These are phyloP conservation scores for Metarhizium brunneum DNA, from an alignment of 2,329 filamentous ascomycete genomes.

Conservation along the genomic window DNA sequence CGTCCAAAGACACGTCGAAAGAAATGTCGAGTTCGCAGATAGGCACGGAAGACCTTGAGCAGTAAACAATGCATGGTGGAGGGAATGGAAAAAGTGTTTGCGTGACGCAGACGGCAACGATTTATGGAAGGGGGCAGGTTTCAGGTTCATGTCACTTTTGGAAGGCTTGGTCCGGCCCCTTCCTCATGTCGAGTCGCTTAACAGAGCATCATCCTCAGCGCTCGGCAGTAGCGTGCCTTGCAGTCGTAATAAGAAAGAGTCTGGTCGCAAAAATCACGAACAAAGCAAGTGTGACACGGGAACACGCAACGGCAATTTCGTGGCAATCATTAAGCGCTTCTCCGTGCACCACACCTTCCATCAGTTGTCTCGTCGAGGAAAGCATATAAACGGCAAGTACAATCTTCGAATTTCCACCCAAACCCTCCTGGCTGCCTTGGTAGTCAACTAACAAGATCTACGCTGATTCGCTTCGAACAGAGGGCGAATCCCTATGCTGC, in stretches of 20 bases:
- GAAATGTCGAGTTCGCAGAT: background rate
- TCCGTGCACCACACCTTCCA: no score
- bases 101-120: background rate
- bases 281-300: background rate
- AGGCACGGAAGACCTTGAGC: background rate
- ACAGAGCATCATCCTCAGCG: no score
- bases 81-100: background rate
- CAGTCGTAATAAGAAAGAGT: background rate
- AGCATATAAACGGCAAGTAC: no score
- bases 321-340: background rate
- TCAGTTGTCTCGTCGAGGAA: no score
- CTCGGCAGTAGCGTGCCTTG: background rate
- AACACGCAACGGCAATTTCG: background rate
- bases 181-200: no score
- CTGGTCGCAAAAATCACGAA: background rate
- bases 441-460: constrained; percentile 7
- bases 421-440: background rate
- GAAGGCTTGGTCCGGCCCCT: background rate
- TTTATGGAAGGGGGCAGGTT: no score
- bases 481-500: constrained; percentile 12
- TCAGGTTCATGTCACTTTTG: no score
- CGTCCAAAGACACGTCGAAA: background rate
- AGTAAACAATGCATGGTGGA: background rate
- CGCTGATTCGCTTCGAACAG: constrained; percentile 11
- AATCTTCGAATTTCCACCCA: background rate